These are phyloP conservation scores for Phytophthora agathidicida DNA, from an alignment of 352 stramenopile species.

Conservation along the genomic window DNA sequence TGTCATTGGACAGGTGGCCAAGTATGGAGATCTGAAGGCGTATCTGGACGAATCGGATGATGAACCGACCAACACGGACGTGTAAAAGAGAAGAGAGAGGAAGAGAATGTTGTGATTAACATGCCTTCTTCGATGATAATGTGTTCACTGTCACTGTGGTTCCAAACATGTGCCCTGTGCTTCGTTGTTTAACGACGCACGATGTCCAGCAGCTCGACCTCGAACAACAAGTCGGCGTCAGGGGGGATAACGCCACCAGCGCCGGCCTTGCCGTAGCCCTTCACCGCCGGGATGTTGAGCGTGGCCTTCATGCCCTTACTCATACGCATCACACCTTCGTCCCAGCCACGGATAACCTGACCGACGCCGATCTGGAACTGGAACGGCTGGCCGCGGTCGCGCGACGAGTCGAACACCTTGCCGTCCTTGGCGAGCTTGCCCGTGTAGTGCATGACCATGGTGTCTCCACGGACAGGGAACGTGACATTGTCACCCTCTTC, in stretches of 20 bases:
- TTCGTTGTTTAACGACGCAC: slow-evolving; percentile 31
- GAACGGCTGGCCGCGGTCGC: slow-evolving; percentile 74
- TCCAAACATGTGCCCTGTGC: slow-evolving; percentile 10
- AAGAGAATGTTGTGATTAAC: neutral
- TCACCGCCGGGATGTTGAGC: slow-evolving; percentile 91
- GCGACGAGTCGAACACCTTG: slow-evolving; percentile 82
- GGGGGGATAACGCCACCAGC: slow-evolving; percentile 89
- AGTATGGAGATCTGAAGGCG: slow-evolving; percentile 57
- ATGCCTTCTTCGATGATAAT: slow-evolving; percentile 2
- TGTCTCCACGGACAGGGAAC: slow-evolving; percentile 74
- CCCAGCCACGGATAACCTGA: slow-evolving; percentile 95
- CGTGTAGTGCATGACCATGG: slow-evolving; percentile 87
- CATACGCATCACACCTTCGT: slow-evolving; percentile 96
- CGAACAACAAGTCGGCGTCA: slow-evolving; percentile 94
- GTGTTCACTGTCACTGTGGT: slow-evolving; percentile 7
- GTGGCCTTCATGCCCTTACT: slow-evolving; percentile 93
- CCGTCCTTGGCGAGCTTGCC: slow-evolving; percentile 70
- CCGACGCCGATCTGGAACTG: slow-evolving; percentile 81
- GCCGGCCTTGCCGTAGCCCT: slow-evolving; percentile 92
- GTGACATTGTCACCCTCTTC: slow-evolving; percentile 62
- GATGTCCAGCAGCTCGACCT: slow-evolving; percentile 93
- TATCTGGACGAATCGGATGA: slow-evolving; percentile 63
- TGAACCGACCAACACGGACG: slow-evolving; percentile 36
- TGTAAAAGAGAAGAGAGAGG: slow-evolving; percentile 9
- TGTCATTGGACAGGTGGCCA: slow-evolving; percentile 63